phyloP scores from a whole-genome alignment of 208 protist genomes.

The Leishmania mexicana region DNA sequence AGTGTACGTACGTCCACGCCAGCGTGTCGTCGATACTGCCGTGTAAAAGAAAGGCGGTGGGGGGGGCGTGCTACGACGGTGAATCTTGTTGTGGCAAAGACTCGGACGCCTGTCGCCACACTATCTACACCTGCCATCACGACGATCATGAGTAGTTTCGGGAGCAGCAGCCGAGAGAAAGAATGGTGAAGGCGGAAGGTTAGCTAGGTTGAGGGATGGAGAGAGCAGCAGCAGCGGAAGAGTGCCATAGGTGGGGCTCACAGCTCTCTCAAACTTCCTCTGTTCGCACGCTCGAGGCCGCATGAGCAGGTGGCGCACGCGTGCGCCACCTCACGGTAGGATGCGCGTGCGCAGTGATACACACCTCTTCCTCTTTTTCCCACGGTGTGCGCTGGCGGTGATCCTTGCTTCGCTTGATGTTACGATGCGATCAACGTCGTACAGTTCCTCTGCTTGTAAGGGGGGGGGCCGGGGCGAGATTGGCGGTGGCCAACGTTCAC shows the following conservation, averaged over 20 bases:
- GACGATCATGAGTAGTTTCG: not conserved
- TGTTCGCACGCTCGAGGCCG: not conserved
- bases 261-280: not conserved
- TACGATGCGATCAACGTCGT: not conserved
- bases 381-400: no score
- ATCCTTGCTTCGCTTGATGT: not conserved
- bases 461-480: not conserved
- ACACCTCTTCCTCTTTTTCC: no score
- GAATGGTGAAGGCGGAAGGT: not conserved
- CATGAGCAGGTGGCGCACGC: not conserved
- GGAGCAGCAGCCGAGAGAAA: not conserved
- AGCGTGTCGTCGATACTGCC: not conserved
- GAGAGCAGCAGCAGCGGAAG: not conserved
- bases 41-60: not conserved
- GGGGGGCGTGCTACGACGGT: not conserved
- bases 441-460: not conserved
- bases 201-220: not conserved
- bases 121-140: not conserved
- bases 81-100: not conserved
- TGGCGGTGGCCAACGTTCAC: not conserved
- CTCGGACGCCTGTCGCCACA: not conserved
- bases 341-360: no score
- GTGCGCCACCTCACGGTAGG: not conserved
- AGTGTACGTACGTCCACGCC: not conserved
- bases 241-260: no score